Base-by-base conservation (phyloP, 2,329 filamentous ascomycete species). In the Epichloe coenophiala region DNA sequence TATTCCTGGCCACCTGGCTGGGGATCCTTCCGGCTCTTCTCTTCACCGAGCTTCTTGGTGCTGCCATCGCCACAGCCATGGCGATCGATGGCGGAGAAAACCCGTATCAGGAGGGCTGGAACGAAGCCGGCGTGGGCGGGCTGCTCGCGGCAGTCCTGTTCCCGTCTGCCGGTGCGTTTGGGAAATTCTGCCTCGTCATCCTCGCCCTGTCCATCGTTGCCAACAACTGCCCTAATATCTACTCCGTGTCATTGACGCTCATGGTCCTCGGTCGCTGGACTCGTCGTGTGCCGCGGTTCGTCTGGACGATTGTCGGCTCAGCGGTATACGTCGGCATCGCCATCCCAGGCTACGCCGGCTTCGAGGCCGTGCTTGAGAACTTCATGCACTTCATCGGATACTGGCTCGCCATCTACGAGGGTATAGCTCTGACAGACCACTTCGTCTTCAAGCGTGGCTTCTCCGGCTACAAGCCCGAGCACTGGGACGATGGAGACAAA, bases 371-470 rank as follows among this genome's bases (percentile, higher is more conserved):
- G 3, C 71, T 88, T 15, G 75, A 83, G 61, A 83, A 85, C 65
- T 86, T 88, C 66, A 84, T 88, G 79, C 65, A 78, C 54, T 62
- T 82, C 48, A 81, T 81, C 54, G 78, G 77, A 2, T 88, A 88
- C 69, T 88, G 84, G 83, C 72, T 88, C 2, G 79, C 83, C 45
- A 85, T 88, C 58, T 88, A 88, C 67, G 76, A 80, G 55, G 82
- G 77, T 45, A 77, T 88, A 55, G 71, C 77, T 1, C 62, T 87
- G 17, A 69, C 73, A 2, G 84, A 88, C 50, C 84, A 88, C 65
- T 77, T 86, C 59, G 58, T 85, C 60, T 87, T 83, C 71, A 78
- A 77, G 59, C 73, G 76, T 23, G 78, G 79, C 3, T 77, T 84
- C 2, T 36, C 31, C 4, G 79, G 78, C 8, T 88, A 87, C 62